Percentiles rank a stretch among this genome's conserved stretches.
Evolutionary conservation across 202 grass and related monocot species (phyloP).

Genomic region (Elaeis oleifera): DNA sequence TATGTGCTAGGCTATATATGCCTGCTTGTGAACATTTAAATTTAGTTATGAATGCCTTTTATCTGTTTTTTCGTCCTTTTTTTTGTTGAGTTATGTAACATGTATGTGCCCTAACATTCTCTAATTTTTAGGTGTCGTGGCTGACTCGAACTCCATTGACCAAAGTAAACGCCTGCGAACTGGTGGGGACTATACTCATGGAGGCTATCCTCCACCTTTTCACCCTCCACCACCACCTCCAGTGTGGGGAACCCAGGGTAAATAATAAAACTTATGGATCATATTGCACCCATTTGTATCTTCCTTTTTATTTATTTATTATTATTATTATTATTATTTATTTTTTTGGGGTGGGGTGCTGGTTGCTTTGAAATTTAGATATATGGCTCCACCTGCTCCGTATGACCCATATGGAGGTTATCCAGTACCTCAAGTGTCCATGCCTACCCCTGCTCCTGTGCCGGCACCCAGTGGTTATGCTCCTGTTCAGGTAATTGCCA

Average conservation of each 20-base stretch:
- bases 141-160: conserved; percentile 67
- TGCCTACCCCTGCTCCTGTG: conserved; percentile 61
- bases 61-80: neutral
- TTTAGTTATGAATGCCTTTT: no score
- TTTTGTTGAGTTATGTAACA: neutral
- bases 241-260: conserved; percentile 78
- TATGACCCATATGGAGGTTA: conserved; percentile 84
- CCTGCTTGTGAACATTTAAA: no score
- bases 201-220: conserved; percentile 71
- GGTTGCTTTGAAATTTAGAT: conserved; percentile 36
- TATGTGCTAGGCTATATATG: no score
- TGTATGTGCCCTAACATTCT: conserved; percentile 11
- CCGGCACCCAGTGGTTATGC: conserved; percentile 73
- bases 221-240: conserved; percentile 64
- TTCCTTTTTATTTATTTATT: conserved; percentile 5
- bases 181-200: conserved; percentile 77
- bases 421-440: conserved; percentile 52
- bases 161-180: conserved; percentile 87
- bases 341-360: neutral
- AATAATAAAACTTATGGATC: conserved; percentile 8
- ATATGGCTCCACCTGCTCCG: conserved; percentile 57
- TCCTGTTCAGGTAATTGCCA: conserved; percentile 75
- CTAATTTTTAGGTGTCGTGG: conserved; percentile 48
- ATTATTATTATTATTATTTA: no score
- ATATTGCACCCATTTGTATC: conserved; percentile 1